Percentiles rank a stretch among this genome's conserved stretches.
Conservation (phyloP, 345 rosid species). For the Eucalyptus regnans region DNA sequence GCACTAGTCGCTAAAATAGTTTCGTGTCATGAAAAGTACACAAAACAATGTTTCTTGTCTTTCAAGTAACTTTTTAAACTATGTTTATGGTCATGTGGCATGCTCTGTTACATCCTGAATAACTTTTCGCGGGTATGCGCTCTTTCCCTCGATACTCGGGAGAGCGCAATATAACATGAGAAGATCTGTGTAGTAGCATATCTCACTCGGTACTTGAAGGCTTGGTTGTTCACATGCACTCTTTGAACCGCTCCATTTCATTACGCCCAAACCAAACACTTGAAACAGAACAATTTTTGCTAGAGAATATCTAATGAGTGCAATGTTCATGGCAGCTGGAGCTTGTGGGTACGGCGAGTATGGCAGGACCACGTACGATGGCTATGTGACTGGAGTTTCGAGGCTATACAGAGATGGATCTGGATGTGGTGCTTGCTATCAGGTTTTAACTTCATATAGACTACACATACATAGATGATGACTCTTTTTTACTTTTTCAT, state of each 20-base stretch:
- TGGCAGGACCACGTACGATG: conserved; percentile 65
- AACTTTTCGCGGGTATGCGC: not conserved
- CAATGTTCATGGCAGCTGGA: conserved; percentile 34
- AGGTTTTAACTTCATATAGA: conserved; percentile 20
- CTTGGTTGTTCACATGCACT: not conserved
- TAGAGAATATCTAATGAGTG: not conserved
- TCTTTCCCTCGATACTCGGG: not conserved
- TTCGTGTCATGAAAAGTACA: not conserved
- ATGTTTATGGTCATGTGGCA: not conserved
- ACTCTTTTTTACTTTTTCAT: not conserved
- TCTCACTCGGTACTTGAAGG: not conserved
- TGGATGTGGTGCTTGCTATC: conserved; percentile 94
- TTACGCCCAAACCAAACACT: not conserved
- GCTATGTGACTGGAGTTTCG: conserved; percentile 74
- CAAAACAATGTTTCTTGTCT: not conserved
- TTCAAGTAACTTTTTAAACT: not conserved
- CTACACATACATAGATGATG: not conserved
- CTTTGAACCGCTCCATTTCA: not conserved
- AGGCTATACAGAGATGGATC: conserved; percentile 58
- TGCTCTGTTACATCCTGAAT: not conserved
- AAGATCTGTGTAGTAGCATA: not conserved
- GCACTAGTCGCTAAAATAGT: not conserved
- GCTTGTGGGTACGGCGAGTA: conserved; percentile 79
- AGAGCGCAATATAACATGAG: not conserved
- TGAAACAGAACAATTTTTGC: not conserved